These are phyloP conservation scores for Neurospora intermedia DNA, from an alignment of 495 filamentous ascomycete species.

Conservation along the genomic window DNA sequence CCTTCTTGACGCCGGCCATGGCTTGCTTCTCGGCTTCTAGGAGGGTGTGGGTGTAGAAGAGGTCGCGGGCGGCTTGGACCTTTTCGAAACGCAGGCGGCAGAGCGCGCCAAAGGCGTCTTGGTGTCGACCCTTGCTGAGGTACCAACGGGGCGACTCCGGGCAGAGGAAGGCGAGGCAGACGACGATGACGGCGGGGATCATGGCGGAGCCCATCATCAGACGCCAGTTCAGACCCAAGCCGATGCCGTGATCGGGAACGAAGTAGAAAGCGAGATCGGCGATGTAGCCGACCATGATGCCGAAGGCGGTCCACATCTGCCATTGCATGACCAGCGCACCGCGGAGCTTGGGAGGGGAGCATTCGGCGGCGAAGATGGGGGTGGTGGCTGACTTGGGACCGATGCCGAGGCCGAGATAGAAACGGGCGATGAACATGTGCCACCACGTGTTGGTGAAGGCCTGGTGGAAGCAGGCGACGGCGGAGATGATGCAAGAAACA, in stretches of 20 bases:
- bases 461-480: constrained; percentile 66
- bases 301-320: constrained; percentile 84
- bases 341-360: constrained; percentile 57
- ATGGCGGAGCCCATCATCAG: constrained; percentile 75
- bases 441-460: constrained; percentile 65
- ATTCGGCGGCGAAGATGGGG: constrained; percentile 67
- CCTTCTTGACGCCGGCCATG: constrained; percentile 40
- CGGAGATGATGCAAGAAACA: constrained; percentile 51
- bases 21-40: constrained; percentile 53
- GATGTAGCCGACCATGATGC: constrained; percentile 68
- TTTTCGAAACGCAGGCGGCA: constrained; percentile 55
- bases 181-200: constrained; percentile 62
- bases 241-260: constrained; percentile 42
- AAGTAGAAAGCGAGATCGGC: constrained; percentile 63
- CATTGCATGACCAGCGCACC: constrained; percentile 61
- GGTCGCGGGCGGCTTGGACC: constrained; percentile 68
- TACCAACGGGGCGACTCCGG: constrained; percentile 69
- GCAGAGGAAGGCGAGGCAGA: constrained; percentile 57
- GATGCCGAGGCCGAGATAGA: constrained; percentile 65
- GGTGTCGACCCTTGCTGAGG: constrained; percentile 56
- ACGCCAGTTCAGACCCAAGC: constrained; percentile 65
- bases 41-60: constrained; percentile 71
- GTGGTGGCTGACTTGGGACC: constrained; percentile 75
- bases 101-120: constrained; percentile 57
- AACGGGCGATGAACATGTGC: constrained; percentile 63